Evolutionary conservation across 257 asterid species (phyloP).

Genomic region (Primulina tabacum): DNA sequence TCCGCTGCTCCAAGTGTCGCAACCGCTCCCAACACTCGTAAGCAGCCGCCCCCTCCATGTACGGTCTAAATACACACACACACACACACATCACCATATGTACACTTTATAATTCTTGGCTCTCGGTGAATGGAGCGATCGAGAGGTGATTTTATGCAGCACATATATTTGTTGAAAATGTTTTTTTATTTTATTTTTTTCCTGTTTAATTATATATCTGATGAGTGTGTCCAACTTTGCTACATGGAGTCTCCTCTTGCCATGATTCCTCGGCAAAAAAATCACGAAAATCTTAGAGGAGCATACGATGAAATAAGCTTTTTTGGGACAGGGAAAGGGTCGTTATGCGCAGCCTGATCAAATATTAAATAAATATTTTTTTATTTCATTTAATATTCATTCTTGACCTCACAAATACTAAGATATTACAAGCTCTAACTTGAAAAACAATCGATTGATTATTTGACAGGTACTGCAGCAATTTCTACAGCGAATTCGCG

Average conservation of each 20-base stretch:
- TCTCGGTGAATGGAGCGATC: too few species aligned
- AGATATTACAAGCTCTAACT: not conserved
- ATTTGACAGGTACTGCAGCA: slow-evolving; percentile 75
- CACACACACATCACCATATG: not conserved
- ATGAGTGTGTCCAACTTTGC: too few species aligned
- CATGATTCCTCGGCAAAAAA: not conserved
- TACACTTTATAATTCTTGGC: too few species aligned
- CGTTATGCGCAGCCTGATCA: not conserved
- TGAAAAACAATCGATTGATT: too few species aligned
- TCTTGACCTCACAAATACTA: not conserved
- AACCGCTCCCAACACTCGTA: slow-evolving; percentile 96
- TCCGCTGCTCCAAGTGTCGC: slow-evolving; percentile 88
- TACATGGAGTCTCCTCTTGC: too few species aligned
- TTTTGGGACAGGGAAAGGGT: not conserved
- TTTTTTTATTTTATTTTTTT: too few species aligned
- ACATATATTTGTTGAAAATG: too few species aligned
- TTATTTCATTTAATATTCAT: not conserved
- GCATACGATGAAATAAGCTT: not conserved
- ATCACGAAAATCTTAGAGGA: not conserved
- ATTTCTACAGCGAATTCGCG: slow-evolving; percentile 65
- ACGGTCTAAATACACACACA: too few species aligned
- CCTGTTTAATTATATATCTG: too few species aligned
- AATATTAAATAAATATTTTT: too few species aligned
- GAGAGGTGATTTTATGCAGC: not conserved
- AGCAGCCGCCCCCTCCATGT: too few species aligned